phyloP scores from a whole-genome alignment of 805 yeast genomes.

The Kuraishia hungarica region DNA sequence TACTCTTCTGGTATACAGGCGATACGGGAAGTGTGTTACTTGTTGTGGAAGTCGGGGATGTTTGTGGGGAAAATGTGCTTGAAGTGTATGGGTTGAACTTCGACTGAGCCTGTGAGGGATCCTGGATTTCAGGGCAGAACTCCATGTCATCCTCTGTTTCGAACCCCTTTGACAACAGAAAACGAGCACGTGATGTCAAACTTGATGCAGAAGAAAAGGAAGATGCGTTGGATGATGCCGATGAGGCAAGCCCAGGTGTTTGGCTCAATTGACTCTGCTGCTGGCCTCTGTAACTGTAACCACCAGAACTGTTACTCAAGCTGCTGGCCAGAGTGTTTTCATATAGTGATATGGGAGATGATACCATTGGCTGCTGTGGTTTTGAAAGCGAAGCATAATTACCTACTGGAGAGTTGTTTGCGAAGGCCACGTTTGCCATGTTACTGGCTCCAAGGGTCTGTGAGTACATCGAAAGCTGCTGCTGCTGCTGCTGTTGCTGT shows the following conservation, averaged over 20 bases:
- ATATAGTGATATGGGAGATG: not conserved
- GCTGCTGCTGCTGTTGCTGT: not conserved
- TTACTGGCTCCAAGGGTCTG: not conserved
- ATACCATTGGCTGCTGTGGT: not conserved
- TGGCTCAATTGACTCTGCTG: not conserved
- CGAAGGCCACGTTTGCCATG: not conserved
- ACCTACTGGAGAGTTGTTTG: not conserved
- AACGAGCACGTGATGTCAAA: conserved; percentile 30
- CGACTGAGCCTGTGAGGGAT: conserved; percentile 18
- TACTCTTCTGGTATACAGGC: conserved; percentile 5
- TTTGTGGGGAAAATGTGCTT: conserved; percentile 46
- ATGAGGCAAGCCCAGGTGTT: not conserved
- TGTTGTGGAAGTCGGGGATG: conserved; percentile 24
- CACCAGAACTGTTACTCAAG: not conserved
- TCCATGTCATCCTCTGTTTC: conserved; percentile 58
- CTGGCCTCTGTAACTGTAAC: not conserved
- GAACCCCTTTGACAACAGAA: conserved; percentile 50
- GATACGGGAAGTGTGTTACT: not conserved
- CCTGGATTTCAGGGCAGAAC: conserved; percentile 48
- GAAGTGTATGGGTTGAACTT: conserved; percentile 67
- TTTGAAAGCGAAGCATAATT: not conserved
- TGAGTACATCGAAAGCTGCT: not conserved
- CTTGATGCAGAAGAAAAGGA: not conserved
- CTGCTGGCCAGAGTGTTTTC: not conserved
- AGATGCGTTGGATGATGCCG: not conserved